Evolutionary conservation across 1,284 basidiomycete species (phyloP), one percentile per base, ranked within the genome.

Genomic region (Trichosporon asahii): DNA sequence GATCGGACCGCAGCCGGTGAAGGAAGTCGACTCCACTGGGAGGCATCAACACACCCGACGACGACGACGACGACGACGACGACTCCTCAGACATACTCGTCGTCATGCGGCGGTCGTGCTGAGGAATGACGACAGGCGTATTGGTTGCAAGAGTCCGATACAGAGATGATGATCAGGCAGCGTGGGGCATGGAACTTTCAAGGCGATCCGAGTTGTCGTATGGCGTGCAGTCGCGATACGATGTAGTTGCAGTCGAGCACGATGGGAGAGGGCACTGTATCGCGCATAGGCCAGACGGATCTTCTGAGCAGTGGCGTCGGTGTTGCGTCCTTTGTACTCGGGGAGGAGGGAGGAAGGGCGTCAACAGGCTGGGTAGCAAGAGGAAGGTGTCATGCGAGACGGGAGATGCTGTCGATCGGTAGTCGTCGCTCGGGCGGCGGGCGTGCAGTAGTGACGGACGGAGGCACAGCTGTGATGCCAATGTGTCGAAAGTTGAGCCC

Each of bases 11-110:
- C 8, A 61, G 57, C 27, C 29, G 29, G 57, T 61, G 29, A 23
- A 61, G 27, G 11, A 61, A 61, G 57, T 61, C 57, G 27, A 31
- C 57, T n/a, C 57, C 57, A 61, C 57, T 61, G 7, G 57, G 57
- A 33, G 57, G 14, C 8, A n/a, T 29, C 57, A 61, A 7, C 29
- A 21, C 27, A 12, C 29, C 27, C 57, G 57, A 33, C 15, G 57
- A 61, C 57, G 57, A 61, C 27, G 57, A 61, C 3, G 57, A 33
- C 57, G 57, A 33, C 15, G 57, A 61, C 57, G 57, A 61, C 27
- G 57, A 61, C 3, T 29, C n/a, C 29, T 61, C 29, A 15, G 57
- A 61, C 57, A 61, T 61, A 9, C 49, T 23, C 49, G 49, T 23
- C 49, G 11, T 23, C 49, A 53, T 53, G 23, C 57, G 29, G 29